Evolutionary conservation across 371 early-diverging fungal species (phyloP), one percentile per base, ranked within the genome.

Genomic region (Actinomortierella wolfii): DNA sequence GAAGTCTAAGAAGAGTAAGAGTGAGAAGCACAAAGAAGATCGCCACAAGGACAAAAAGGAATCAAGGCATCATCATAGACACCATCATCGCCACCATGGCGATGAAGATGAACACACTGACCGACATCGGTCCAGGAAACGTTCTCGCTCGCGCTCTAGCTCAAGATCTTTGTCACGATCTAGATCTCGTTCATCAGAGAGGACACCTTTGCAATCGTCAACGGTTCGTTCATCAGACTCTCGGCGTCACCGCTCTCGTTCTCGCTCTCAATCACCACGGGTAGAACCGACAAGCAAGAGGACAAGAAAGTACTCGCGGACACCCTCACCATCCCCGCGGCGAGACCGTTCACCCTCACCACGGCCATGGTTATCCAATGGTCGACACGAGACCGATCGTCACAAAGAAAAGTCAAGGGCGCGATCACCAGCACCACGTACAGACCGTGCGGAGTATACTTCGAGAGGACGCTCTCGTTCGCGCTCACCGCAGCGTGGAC

Each of bases 1-100:
- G 54, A 76, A 77, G 58, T 75, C 78, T 40, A 75, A 61, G 43
- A 77, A 70, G 57, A 61, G 55, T 34, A 77, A 77, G 47, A 64
- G 59, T 39, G 63, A 76, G 29, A 65, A 76, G 18, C 64, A 60
- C 48, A 70, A 59, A 54, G 48, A 49, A 1, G 61, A 64, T 24
- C 62, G 54, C 11, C 51, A 67, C 7, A 60, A 64, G 25, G 42
- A 54, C 23, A 47, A 39, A 25, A 65, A 53, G 34, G 52, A 57
- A 15, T 64, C 24, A 65, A 53, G 42, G 49, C 53, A 17, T 64
- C 24, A 51, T 50, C 61, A 47, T 59, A 68, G 17, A 15, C 54
- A 60, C n/a, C 43, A 54, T 25, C 54, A 42, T 20, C 50, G 46
- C 28, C 63, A 51, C 28, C 24, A 28, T 7, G 28, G 28, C 18